Base-by-base conservation (phyloP, 2,329 filamentous ascomycete genomes). In the Myrmaecium sp. region DNA sequence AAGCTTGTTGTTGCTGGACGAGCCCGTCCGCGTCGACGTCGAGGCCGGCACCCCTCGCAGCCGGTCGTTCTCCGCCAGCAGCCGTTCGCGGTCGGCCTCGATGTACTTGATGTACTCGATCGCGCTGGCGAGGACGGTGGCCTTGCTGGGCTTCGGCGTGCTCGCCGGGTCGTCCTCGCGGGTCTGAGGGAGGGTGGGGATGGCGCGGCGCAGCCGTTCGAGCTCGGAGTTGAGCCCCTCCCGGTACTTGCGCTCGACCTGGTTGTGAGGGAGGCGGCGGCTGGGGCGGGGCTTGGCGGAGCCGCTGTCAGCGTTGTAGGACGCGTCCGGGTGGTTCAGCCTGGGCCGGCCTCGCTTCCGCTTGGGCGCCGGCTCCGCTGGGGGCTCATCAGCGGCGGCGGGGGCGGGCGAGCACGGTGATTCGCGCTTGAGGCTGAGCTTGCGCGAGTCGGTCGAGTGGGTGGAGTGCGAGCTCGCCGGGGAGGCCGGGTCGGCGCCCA, bases 231-330 rank as follows among this genome's bases (percentile, higher is more conserved):
- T 47, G 12, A 47, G 36, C 9, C 44, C 44, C 25, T 45, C 39
- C 20, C 42, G 42, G 31, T 45, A 45, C 30, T 44, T 45, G 30
- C 41, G 39, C 31, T 45, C 42, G 24, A 49, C 44, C 28, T 51
- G 46, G 26, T 50, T 50, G 36, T 51, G 47, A 8, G 48, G 48
- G n/a, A 37, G 38, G 34, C 31, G 36, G 14, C 28, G 23, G 9
- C n/a, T n/a, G n/a, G n/a, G n/a, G n/a, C n/a, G n/a, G n/a, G n/a
- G n/a, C n/a, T n/a, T n/a, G n/a, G n/a, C n/a, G n/a, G n/a, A n/a
- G n/a, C n/a, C n/a, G n/a, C n/a, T n/a, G n/a, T n/a, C n/a, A n/a
- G n/a, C n/a, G n/a, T n/a, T n/a, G n/a, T n/a, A n/a, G n/a, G n/a
- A n/a, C n/a, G n/a, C n/a, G n/a, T n/a, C n/a, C n/a, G n/a, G n/a